Percentiles rank a stretch among this genome's conserved stretches.
Conservation (phyloP, 2,329 filamentous ascomycete genomes). For the Fusarium algeriense region DNA sequence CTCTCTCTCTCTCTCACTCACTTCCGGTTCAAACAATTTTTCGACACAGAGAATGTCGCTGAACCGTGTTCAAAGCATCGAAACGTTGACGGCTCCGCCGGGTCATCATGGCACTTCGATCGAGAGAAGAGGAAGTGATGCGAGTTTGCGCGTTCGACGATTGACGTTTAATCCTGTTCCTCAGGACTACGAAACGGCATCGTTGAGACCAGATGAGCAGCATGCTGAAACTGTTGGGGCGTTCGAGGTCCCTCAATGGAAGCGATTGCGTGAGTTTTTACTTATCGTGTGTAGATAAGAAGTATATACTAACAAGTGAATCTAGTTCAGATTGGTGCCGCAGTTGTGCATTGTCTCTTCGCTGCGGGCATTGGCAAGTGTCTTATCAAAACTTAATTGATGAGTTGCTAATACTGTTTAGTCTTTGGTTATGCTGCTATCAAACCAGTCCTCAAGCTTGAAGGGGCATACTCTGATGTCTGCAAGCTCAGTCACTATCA, state of each 20-base stretch:
- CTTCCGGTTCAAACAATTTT: background rate
- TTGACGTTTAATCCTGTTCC: slow-evolving; percentile 68
- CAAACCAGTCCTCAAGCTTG: slow-evolving; percentile 81
- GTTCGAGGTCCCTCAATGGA: slow-evolving; percentile 68
- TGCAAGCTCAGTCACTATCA: slow-evolving; percentile 58
- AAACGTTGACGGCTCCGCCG: slow-evolving; percentile 57
- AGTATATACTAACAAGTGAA: slow-evolving; percentile 12
- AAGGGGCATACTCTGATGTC: slow-evolving; percentile 76
- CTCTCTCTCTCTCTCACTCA: background rate
- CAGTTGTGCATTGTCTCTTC: slow-evolving; percentile 69
- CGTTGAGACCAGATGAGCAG: slow-evolving; percentile 54
- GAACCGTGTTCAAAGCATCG: slow-evolving; percentile 65
- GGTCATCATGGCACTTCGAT: slow-evolving; percentile 48
- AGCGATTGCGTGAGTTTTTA: slow-evolving; percentile 60
- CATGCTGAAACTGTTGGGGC: slow-evolving; percentile 61
- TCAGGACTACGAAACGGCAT: slow-evolving; percentile 62
- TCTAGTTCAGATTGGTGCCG: slow-evolving; percentile 48
- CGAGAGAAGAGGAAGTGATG: slow-evolving; percentile 57
- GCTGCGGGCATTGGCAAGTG: slow-evolving; percentile 72
- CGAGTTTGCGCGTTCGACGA: slow-evolving; percentile 61
- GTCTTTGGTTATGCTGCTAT: slow-evolving; percentile 89
- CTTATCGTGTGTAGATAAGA: background rate
- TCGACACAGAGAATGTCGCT: slow-evolving; percentile 59
- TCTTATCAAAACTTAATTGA: background rate
- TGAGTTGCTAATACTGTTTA: background rate